Evolutionary conservation across 2,329 filamentous ascomycete species (phyloP), one percentile per base, ranked within the genome.

Genomic region (Colletotrichum musae): DNA sequence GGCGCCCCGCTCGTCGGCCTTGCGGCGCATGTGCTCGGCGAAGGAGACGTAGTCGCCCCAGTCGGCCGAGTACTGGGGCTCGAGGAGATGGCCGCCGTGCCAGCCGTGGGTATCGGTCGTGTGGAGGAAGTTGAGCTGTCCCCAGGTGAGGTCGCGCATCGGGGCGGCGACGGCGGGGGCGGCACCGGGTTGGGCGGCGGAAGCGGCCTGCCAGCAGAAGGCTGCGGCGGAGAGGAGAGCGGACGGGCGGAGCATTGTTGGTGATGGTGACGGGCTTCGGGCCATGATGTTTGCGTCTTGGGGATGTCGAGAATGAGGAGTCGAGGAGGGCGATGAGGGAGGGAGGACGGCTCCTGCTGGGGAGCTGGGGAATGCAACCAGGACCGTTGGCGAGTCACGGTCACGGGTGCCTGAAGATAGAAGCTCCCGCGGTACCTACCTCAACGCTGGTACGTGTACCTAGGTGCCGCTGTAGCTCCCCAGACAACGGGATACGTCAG

Each of bases 21-120:
- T 91, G 73, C 90, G 87, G 64, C 89, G 92, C 86, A 99, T 89
- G 77, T 95, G 94, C 43, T 92, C 86, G 41, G 94, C 90, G 77
- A 99, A 98, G 6, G 95, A 98, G 75, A 98, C 88, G 80, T 98
- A 99, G 82, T 99, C 96, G 68, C 96, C 96, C 94, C 96, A 98
- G 80, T 99, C 96, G 54, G 94, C 95, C 6, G 94, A 95, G 81
- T 97, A 99, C 70, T 96, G 95, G 3, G 94, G 87, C 91, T 99
- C 96, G 83, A 95, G 92, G 5, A 98, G 83, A 84, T 99, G 96
- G 1, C 96, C 96, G 10, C 90, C 94, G 77, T 97, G 91, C 96
- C 96, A 99, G 75, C 96, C 95, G 82, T 98, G 96, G 5, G 93
- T 96, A 79, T 98, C 93, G 48, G 96, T 98, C 0, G 96, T 98